A percentile compares a stretch with the other conserved stretches of the same genome.
These are phyloP conservation scores for Plantago ovata DNA, from an alignment of 257 asterid species.

Conservation along the genomic window DNA sequence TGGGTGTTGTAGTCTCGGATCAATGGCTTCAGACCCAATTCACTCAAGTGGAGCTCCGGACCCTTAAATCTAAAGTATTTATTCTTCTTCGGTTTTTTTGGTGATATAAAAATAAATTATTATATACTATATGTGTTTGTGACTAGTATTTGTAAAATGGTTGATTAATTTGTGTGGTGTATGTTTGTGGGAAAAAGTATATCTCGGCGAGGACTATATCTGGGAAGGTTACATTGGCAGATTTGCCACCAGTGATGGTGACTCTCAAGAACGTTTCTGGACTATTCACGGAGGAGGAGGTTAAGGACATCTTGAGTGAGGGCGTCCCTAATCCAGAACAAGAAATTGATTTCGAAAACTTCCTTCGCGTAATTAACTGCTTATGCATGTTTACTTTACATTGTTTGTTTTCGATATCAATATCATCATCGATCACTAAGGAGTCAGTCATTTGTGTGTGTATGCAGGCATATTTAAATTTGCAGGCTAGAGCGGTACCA, in stretches of 20 bases:
- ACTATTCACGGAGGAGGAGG: slow-evolving; percentile 43
- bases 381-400: not conserved
- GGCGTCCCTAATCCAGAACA: slow-evolving; percentile 41
- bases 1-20: slow-evolving; percentile 72
- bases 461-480: slow-evolving; percentile 57
- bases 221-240: slow-evolving; percentile 62
- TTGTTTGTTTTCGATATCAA: not conserved
- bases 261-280: slow-evolving; percentile 53
- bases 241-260: slow-evolving; percentile 63
- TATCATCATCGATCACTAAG: too few relatives aligned
- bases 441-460: too few relatives aligned
- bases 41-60: slow-evolving; percentile 81
- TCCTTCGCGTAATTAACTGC: slow-evolving; percentile 52
- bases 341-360: slow-evolving; percentile 72
- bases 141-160: not conserved
- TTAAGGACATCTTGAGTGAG: slow-evolving; percentile 51
- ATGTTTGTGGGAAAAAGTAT: slow-evolving; percentile 38
- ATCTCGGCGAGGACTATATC: slow-evolving; percentile 44
- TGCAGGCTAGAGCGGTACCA: slow-evolving; percentile 56
- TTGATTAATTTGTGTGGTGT: slow-evolving; percentile 9
- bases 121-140: too few relatives aligned
- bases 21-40: slow-evolving; percentile 82
- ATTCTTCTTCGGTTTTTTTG: not conserved
- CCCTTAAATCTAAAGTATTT: slow-evolving; percentile 58
- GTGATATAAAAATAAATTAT: too few relatives aligned